phyloP scores from a whole-genome alignment of 164 flowering plant species.

The Dillenia turbinata region DNA sequence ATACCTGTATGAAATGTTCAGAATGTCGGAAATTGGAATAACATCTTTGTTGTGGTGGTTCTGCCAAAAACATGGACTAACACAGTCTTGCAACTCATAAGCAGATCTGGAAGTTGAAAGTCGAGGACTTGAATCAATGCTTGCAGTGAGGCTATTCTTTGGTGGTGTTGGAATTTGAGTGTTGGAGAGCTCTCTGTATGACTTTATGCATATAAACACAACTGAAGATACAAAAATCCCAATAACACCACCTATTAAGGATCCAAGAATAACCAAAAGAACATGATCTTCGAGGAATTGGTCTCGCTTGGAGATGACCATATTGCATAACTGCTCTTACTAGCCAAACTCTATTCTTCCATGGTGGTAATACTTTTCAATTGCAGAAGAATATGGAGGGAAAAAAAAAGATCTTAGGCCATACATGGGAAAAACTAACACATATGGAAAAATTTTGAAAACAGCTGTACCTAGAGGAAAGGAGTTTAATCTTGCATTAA shows the following conservation, averaged over 20 bases:
- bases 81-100: constrained; percentile 17
- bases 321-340: too few species aligned
- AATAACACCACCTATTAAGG: constrained; percentile 64
- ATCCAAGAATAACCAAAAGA: constrained; percentile 65
- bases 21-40: constrained; percentile 69
- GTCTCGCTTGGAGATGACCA: constrained; percentile 11
- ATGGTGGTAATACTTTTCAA: too few species aligned
- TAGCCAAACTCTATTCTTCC: too few species aligned
- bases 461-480: too few species aligned
- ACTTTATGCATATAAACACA: constrained; percentile 48
- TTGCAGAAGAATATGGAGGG: too few species aligned
- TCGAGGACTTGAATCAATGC: constrained; percentile 65
- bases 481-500: too few species aligned
- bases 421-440: too few species aligned
- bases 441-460: too few species aligned
- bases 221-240: constrained; percentile 64
- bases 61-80: constrained; percentile 51
- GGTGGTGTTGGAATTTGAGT: too few species aligned
- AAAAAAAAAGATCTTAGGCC: too few species aligned
- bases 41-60: constrained; percentile 53
- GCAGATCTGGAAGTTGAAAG: constrained; percentile 36
- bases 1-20: constrained; percentile 84
- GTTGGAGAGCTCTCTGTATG: constrained; percentile 22
- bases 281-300: constrained; percentile 48
- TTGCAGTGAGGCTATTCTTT: constrained; percentile 51